Evolutionary conservation across 306 rosid species (phyloP).

Genomic region (Castanospermum australe): DNA sequence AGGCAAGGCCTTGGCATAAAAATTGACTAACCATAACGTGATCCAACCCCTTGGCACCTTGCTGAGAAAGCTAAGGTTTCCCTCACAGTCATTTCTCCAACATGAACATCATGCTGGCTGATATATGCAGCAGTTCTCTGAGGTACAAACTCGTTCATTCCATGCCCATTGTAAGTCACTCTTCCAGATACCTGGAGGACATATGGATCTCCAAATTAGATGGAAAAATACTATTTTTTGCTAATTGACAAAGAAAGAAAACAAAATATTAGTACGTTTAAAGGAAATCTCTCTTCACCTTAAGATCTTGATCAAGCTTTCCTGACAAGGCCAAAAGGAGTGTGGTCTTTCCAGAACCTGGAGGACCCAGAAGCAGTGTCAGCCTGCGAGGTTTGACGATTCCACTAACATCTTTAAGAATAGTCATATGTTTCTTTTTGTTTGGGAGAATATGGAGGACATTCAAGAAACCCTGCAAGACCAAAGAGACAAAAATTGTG

Average conservation of each 20-base stretch:
- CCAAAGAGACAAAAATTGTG: background rate
- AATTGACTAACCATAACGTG: conserved; percentile 61
- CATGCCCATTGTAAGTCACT: conserved; percentile 53
- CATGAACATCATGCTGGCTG: conserved; percentile 80
- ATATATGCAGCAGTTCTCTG: conserved; percentile 89
- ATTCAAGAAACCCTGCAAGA: conserved; percentile 33
- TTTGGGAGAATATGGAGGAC: conserved; percentile 36
- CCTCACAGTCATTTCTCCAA: conserved; percentile 93
- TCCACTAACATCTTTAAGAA: conserved; percentile 72
- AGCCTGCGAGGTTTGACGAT: conserved; percentile 76
- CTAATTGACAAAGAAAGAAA: background rate
- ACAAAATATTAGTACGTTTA: background rate
- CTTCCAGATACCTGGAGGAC: conserved; percentile 35
- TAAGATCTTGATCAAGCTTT: conserved; percentile 59
- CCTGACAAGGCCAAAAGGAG: conserved; percentile 77
- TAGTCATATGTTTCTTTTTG: conserved; percentile 48
- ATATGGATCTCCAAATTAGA: background rate
- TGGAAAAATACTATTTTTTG: background rate
- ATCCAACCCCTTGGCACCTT: conserved; percentile 83
- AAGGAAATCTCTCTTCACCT: conserved; percentile 30
- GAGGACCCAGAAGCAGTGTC: conserved; percentile 94
- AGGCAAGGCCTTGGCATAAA: background rate
- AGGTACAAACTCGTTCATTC: conserved; percentile 57
- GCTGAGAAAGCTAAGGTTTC: conserved; percentile 93
- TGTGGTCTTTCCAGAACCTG: conserved; percentile 91